Conservation (phyloP, 176 grass and related monocot genomes). For the Hyparrhenia diplandra region DNA sequence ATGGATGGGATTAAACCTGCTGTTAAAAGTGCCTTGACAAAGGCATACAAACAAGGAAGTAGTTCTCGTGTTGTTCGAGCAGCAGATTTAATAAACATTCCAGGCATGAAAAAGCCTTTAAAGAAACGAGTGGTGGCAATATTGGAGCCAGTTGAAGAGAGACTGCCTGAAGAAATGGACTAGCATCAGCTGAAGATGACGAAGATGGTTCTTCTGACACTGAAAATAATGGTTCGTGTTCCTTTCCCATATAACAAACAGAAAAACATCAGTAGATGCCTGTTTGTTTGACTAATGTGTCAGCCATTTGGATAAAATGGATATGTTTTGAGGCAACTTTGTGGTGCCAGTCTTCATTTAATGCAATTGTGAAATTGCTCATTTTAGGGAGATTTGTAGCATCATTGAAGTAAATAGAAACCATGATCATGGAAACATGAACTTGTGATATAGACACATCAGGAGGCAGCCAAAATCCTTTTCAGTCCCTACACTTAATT, state of each 20-base stretch:
- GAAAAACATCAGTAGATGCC: not conserved
- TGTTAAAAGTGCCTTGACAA: conserved; percentile 92
- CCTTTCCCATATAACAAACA: not conserved
- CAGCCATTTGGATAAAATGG: not conserved
- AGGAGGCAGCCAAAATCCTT: too few species aligned
- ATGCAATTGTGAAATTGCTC: not conserved
- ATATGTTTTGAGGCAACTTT: not conserved
- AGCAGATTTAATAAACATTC: conserved; percentile 84
- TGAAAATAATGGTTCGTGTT: conserved; percentile 66
- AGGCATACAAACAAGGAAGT: conserved; percentile 93
- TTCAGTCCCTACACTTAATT: too few species aligned
- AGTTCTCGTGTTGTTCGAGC: conserved; percentile 65
- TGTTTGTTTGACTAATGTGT: not conserved
- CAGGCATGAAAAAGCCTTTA: conserved; percentile 80
- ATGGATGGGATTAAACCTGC: conserved; percentile 88
- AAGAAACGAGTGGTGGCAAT: conserved; percentile 95
- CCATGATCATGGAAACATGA: not conserved
- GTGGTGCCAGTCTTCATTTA: not conserved
- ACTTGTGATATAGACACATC: not conserved
- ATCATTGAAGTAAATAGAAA: not conserved
- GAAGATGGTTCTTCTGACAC: conserved; percentile 73
- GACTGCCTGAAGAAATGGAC: conserved; percentile 70
- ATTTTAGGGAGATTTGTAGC: not conserved
- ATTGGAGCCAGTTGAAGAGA: conserved; percentile 81
- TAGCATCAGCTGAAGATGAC: conserved; percentile 50